phyloP scores from a whole-genome alignment of 768 basidiomycete species.

The Boletus barrowsii region DNA sequence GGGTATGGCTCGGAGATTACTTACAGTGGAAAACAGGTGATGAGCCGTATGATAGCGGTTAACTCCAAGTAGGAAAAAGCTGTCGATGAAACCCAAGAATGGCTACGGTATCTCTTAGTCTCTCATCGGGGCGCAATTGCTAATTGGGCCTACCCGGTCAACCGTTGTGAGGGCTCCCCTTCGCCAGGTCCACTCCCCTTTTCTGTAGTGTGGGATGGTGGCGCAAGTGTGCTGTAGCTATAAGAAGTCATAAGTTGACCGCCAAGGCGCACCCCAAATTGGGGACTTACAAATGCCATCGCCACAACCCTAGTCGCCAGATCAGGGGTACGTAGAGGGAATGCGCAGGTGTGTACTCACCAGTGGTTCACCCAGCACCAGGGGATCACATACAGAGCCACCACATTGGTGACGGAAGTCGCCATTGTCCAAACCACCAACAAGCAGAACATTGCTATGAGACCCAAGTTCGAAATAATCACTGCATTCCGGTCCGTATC shows the following conservation, averaged over 20 bases:
- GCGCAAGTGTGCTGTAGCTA: background rate
- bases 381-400: background rate
- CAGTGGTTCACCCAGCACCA: slow-evolving; percentile 1
- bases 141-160: background rate
- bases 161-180: background rate
- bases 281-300: background rate
- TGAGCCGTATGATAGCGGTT: background rate
- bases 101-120: background rate
- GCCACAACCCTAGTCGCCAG: background rate
- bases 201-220: background rate
- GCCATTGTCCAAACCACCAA: background rate
- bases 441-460: background rate
- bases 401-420: background rate
- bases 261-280: background rate
- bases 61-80: background rate
- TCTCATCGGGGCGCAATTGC: background rate
- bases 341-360: background rate
- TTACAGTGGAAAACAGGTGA: background rate
- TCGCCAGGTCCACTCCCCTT: background rate
- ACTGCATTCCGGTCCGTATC: background rate
- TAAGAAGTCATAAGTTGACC: background rate
- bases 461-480: background rate
- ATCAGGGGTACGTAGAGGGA: background rate
- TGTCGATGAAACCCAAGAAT: background rate
- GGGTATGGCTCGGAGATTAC: background rate